phyloP scores from a whole-genome alignment of 306 rosid species.

The Urtica urens region DNA sequence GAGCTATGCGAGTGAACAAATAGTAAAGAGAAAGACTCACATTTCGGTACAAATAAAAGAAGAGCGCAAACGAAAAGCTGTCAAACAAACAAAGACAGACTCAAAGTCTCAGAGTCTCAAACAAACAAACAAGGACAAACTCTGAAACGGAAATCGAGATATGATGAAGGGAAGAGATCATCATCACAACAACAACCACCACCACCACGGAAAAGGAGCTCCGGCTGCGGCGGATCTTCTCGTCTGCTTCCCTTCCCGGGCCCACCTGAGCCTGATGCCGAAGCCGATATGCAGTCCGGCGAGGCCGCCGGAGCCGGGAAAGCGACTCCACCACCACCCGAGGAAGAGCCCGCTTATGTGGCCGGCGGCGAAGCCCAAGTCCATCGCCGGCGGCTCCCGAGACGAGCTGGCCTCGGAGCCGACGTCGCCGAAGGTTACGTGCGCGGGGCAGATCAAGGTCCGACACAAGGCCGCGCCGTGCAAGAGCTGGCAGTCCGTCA shows the following conservation, averaged over 20 bases:
- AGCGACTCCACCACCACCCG: slow-evolving; percentile 24
- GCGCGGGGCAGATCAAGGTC: slow-evolving; percentile 90
- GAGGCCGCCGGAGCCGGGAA: slow-evolving; percentile 37
- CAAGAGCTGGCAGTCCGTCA: slow-evolving; percentile 81
- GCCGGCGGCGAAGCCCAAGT: slow-evolving; percentile 60
- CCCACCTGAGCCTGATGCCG: slow-evolving; percentile 59
- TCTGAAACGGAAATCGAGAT: slow-evolving; percentile 13
- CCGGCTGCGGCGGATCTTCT: slow-evolving; percentile 56
- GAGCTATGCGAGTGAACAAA: slow-evolving; percentile 19
- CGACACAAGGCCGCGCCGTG: slow-evolving; percentile 38
- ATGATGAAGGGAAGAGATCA: slow-evolving; percentile 45
- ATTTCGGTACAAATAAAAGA: not conserved
- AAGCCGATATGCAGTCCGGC: slow-evolving; percentile 87
- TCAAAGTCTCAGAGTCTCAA: slow-evolving; percentile 37
- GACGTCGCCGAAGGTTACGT: slow-evolving; percentile 85
- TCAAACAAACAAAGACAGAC: not conserved
- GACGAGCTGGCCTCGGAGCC: slow-evolving; percentile 64
- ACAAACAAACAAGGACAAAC: not conserved
- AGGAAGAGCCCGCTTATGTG: slow-evolving; percentile 55
- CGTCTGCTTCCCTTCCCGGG: slow-evolving; percentile 82
- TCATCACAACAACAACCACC: too few relatives aligned
- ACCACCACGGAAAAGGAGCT: slow-evolving; percentile 26
- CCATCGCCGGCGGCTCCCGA: slow-evolving; percentile 22
- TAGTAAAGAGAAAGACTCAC: slow-evolving; percentile 14
- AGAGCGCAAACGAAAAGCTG: not conserved